Percentiles rank a stretch among this genome's conserved stretches.
Evolutionary conservation across 1,284 basidiomycete genomes (phyloP).

Genomic region (Tilletia horrida): DNA sequence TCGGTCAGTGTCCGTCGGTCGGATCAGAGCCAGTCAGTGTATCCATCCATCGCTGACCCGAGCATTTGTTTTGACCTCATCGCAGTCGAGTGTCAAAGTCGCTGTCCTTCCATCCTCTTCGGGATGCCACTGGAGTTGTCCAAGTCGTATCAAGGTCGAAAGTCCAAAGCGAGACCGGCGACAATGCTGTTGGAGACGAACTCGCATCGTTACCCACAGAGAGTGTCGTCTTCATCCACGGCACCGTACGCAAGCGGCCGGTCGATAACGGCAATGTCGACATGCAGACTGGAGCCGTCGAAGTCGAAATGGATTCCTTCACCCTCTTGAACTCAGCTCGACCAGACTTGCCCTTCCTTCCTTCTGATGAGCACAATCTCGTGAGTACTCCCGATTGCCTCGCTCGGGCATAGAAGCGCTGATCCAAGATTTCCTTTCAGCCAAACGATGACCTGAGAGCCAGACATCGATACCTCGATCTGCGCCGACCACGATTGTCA

Average conservation of each 20-base stretch:
- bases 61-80: no score
- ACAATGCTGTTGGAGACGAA: constrained; percentile 45
- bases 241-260: constrained; percentile 67
- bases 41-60: no score
- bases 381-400: constrained; percentile 66
- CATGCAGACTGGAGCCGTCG: constrained; percentile 41
- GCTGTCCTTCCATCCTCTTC: constrained; percentile 74
- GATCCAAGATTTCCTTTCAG: constrained; percentile 54
- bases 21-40: background rate
- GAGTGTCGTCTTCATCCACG: constrained; percentile 71
- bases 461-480: constrained; percentile 80
- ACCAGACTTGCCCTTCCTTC: constrained; percentile 46
- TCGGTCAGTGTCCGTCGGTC: constrained; percentile 58
- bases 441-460: constrained; percentile 80
- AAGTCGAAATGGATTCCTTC: constrained; percentile 17
- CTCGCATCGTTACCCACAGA: constrained; percentile 58
- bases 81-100: constrained; percentile 59
- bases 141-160: constrained; percentile 68
- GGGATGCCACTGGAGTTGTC: constrained; percentile 69
- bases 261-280: constrained; percentile 61
- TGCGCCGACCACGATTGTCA: constrained; percentile 71
- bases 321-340: constrained; percentile 20
- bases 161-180: background rate
- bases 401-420: constrained; percentile 66
- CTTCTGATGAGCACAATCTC: constrained; percentile 59